Conservation (phyloP, 208 protist species). For the Crithidia thermophila region DNA sequence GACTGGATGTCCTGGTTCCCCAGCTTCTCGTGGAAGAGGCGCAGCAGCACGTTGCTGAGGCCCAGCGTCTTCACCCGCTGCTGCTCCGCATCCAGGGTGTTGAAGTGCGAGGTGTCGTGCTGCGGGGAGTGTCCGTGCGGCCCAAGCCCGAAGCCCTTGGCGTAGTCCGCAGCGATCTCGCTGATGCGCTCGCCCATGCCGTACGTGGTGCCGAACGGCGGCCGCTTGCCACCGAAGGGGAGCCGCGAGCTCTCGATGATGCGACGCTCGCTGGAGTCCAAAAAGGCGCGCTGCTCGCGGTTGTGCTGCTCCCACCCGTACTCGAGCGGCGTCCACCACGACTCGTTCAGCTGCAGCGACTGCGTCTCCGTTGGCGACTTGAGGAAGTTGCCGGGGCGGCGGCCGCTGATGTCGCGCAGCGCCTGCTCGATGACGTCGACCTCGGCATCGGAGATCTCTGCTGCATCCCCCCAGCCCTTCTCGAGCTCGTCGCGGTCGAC, state of each 20-base stretch:
- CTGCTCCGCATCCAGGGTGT: constrained; percentile 65
- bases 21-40: constrained; percentile 86
- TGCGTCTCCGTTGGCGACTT: constrained; percentile 73
- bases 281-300: constrained; percentile 62
- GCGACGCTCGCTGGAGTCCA: constrained; percentile 67
- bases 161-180: constrained; percentile 75
- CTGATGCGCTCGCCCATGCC: constrained; percentile 89
- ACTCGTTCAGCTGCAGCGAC: constrained; percentile 76
- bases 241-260: constrained; percentile 66
- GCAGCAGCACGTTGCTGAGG: constrained; percentile 65
- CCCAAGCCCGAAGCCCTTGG: constrained; percentile 85
- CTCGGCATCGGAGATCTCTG: constrained; percentile 66
- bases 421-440: constrained; percentile 86
- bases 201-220: constrained; percentile 82
- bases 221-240: constrained; percentile 78
- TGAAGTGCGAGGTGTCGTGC: constrained; percentile 61
- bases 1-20: constrained; percentile 57
- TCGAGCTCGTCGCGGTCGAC: constrained; percentile 91
- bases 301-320: constrained; percentile 90
- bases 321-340: constrained; percentile 78
- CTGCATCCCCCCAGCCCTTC: constrained; percentile 73
- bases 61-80: constrained; percentile 59
- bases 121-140: constrained; percentile 78
- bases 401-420: constrained; percentile 88
- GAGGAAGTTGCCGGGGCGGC: constrained; percentile 86